Base-by-base conservation (phyloP, 177 flowering plant species). In the Tripterygium wilfordii region DNA sequence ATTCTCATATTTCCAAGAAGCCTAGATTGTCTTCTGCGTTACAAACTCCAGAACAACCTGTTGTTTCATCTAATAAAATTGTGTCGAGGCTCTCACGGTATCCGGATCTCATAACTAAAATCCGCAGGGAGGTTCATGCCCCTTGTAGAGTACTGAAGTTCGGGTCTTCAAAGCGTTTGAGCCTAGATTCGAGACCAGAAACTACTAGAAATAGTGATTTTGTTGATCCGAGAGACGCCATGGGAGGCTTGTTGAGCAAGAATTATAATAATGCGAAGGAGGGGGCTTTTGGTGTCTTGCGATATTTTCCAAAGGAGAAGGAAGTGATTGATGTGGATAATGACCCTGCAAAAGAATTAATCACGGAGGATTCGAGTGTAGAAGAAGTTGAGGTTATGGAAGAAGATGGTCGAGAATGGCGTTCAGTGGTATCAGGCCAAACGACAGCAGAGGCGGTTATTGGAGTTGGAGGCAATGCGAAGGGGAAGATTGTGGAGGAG, bases 41-140 rank as follows among this genome's bases (percentile, higher is more conserved):
- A 10, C 33, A 31, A 26, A 53, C 8, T 51, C 42, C 56, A 5
- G 59, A 53, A 1, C 50, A 40, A 20, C 17, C 57, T 9, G 14
- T 51, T 4, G 35, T 48, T 10, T 24, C 67, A 0, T 62, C 70
- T 10, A 67, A 50, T 14, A 58, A 48, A 41, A 16, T 55, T 0
- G 58, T 43, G 18, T 26, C 75, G 1, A 66, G 78, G 47, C 24
- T 78, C 28, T 45, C 37, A 14, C 31, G 63, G 22, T 83, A 83
- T 51, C 90, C 90, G 0, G 72, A 59, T 24, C 35, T 47, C 5
- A 46, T 46, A 8, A 17, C 44, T 15, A 66, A 17, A 27, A 28
- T 76, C 8, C 31, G 25, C 12, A 66, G 87, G 30, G 64, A 65
- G 46, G 71, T 76, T 61, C 91, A 81, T 36, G 91, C 78, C 2